Evolutionary conservation across 768 basidiomycete genomes (phyloP).

Genomic region (Lanmaoa pseudosensibilis): DNA sequence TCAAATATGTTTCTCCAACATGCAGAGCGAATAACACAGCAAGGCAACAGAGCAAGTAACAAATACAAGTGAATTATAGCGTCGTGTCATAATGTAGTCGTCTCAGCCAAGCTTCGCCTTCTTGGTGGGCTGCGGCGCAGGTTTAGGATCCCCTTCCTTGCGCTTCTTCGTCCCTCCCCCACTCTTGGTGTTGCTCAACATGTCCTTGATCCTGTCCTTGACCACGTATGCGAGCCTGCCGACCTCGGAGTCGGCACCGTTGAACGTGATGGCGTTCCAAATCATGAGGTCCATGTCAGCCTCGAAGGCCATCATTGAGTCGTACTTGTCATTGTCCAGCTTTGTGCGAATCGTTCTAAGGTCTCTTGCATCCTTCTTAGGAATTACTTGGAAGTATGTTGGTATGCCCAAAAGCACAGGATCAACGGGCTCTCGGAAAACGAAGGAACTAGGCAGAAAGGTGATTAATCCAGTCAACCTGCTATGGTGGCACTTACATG

Average conservation of each 20-base stretch:
- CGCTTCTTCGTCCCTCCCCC: slow-evolving; percentile 62
- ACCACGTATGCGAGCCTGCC: slow-evolving; percentile 56
- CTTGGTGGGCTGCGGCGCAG: slow-evolving; percentile 63
- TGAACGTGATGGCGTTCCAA: slow-evolving; percentile 86
- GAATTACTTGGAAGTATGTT: slow-evolving; percentile 84
- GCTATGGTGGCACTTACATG: slow-evolving; percentile 42
- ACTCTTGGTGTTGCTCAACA: slow-evolving; percentile 44
- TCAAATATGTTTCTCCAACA: not conserved
- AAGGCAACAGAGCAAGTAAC: slow-evolving; percentile 30
- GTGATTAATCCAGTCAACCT: not conserved
- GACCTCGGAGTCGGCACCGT: slow-evolving; percentile 79
- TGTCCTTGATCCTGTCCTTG: slow-evolving; percentile 52
- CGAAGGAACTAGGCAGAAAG: slow-evolving; percentile 52
- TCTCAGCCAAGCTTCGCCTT: slow-evolving; percentile 61
- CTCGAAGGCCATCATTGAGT: slow-evolving; percentile 73
- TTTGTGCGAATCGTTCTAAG: slow-evolving; percentile 77
- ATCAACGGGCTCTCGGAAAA: slow-evolving; percentile 88
- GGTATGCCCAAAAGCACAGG: slow-evolving; percentile 81
- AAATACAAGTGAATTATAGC: slow-evolving; percentile 32
- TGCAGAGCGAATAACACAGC: slow-evolving; percentile 31
- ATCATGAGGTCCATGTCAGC: slow-evolving; percentile 88
- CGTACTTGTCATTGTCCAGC: slow-evolving; percentile 81
- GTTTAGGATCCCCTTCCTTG: slow-evolving; percentile 65
- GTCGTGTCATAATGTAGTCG: slow-evolving; percentile 24
- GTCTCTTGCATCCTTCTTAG: slow-evolving; percentile 84